phyloP scores from a whole-genome alignment of 2,329 filamentous ascomycete genomes.

The Colletotrichum shisoi region DNA sequence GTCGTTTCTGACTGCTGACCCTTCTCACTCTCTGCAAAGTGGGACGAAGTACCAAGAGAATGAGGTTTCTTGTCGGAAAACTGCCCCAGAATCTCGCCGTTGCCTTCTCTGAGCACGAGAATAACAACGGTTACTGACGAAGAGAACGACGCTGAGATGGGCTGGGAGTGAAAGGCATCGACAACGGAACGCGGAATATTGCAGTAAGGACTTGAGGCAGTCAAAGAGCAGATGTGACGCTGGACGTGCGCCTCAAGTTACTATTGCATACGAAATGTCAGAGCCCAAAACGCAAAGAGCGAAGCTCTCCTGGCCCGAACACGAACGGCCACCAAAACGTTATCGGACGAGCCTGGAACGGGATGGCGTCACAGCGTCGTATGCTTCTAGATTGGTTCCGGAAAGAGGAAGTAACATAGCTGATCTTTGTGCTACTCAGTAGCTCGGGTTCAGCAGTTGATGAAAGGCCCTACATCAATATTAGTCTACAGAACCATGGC shows the following conservation, averaged over 20 bases:
- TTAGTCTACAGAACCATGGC: conserved; percentile 16
- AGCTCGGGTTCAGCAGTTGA: not conserved
- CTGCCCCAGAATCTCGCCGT: not conserved
- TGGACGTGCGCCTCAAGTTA: conserved; percentile 5
- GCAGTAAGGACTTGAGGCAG: not conserved
- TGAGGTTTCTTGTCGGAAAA: not conserved
- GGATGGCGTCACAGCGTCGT: conserved; percentile 22
- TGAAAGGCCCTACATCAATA: conserved; percentile 7
- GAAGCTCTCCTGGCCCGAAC: not conserved
- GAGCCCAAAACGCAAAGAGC: conserved; percentile 5
- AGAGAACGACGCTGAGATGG: not conserved
- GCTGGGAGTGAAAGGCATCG: too few species aligned
- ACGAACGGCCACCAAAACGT: not conserved
- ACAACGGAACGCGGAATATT: too few species aligned
- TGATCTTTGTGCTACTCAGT: not conserved
- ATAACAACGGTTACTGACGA: not conserved
- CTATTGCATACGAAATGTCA: not conserved
- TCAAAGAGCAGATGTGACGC: not conserved
- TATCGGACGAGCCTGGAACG: conserved; percentile 32
- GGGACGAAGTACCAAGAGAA: not conserved
- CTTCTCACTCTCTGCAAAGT: not conserved
- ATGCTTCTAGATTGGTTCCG: conserved; percentile 2
- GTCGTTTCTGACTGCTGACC: not conserved
- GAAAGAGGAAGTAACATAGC: not conserved
- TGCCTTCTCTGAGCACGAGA: too few species aligned